These are phyloP conservation scores for Epipyxis sp. DNA, from an alignment of 108 stramenopile genomes.

Conservation along the genomic window DNA sequence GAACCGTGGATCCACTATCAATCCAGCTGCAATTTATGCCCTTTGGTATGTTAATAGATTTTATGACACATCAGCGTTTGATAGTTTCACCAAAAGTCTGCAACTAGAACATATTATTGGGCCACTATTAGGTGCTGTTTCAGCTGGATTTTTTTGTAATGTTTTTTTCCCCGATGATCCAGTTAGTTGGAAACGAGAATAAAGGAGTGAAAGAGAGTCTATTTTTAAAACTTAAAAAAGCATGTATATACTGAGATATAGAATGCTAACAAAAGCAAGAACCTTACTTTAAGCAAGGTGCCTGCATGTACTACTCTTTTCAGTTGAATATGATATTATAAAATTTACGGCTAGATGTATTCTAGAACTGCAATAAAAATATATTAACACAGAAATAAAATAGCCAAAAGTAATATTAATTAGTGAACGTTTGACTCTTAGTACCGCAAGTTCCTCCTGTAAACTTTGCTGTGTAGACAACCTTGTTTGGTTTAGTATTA, in stretches of 20 bases:
- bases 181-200: not conserved
- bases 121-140: not conserved
- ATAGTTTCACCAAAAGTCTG: not conserved
- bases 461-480: conserved; percentile 14
- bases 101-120: not conserved
- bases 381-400: no score
- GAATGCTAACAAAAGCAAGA: no score
- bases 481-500: conserved; percentile 5
- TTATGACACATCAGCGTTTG: not conserved
- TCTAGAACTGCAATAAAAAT: no score
- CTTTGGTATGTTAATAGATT: not conserved
- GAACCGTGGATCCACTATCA: not conserved
- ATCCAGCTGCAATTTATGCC: not conserved
- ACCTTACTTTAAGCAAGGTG: no score
- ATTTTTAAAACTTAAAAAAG: no score
- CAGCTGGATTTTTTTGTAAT: not conserved
- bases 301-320: no score
- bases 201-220: no score
- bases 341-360: no score
- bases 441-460: conserved; percentile 20
- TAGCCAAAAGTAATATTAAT: no score
- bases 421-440: conserved; percentile 14
- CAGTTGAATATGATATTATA: no score
- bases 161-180: not conserved
- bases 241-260: no score